Evolutionary conservation across 202 grass and related monocot species (phyloP).

Genomic region (Brachypodium distachyon): DNA sequence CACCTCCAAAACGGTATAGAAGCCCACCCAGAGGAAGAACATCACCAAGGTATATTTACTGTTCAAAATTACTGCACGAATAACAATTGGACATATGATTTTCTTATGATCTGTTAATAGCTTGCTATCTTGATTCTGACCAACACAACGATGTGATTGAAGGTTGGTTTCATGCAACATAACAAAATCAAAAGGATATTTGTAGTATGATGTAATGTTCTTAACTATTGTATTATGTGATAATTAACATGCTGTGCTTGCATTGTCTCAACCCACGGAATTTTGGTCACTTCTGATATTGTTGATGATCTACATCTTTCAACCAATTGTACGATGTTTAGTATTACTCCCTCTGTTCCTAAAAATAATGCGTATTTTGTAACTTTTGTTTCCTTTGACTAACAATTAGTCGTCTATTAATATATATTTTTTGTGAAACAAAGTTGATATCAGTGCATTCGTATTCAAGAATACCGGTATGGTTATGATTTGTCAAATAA

Average conservation of each 20-base stretch:
- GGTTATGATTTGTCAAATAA: no score
- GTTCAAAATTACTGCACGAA: not conserved
- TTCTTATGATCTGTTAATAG: not conserved
- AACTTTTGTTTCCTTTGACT: no score
- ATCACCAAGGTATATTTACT: slow-evolving; percentile 44
- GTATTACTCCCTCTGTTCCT: no score
- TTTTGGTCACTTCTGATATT: not conserved
- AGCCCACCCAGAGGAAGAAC: slow-evolving; percentile 80
- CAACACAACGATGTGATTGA: not conserved
- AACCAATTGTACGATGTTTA: not conserved
- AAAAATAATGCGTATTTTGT: no score
- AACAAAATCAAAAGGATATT: not conserved
- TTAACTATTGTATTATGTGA: not conserved
- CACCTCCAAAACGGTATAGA: slow-evolving; percentile 79
- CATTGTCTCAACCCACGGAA: not conserved
- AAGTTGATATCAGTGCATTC: no score
- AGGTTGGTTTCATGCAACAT: no score
- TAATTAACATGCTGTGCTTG: slow-evolving; percentile 5
- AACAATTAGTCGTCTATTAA: no score
- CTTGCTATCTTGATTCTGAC: not conserved
- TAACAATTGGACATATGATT: not conserved
- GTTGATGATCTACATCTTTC: not conserved
- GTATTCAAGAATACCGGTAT: no score
- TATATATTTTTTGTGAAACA: no score
- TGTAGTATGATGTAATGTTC: not conserved